Evolutionary conservation across 345 rosid genomes (phyloP), one percentile per base, ranked within the genome.

Genomic region (Citrus cavaleriei): DNA sequence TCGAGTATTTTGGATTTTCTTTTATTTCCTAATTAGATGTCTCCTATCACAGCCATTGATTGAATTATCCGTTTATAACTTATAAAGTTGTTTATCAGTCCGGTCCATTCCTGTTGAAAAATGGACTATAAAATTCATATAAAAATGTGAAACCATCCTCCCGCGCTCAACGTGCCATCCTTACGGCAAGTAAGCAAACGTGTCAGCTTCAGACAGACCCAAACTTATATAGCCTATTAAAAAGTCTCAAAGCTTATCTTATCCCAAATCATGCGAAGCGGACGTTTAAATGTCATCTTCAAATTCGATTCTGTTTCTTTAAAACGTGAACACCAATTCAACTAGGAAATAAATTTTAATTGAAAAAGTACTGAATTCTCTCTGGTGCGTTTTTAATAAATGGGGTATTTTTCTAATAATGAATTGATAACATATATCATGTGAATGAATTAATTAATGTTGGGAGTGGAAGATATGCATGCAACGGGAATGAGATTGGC

Each of bases 401-500:
- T 54, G 58, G 58, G 22, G 22, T 54, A 1, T 54, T 5, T 54
- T 54, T 54, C 58, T 4, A 32, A 30, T 14, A 14, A 54, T 18
- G 58, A 54, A 54, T 4, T 54, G 58, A 54, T 46, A 46, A 12
- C 18, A 12, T 1, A 13, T 3, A 13, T 46, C 16, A 46, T 13
- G 51, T 13, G 51, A 46, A 0, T 46, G 51, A 46, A 46, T 3
- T 46, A 46, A 18, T 54, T 54, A 19, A 54, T 5, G 58, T 18
- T 16, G 22, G 58, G 22, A 5, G 35, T 37, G 46, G 72, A 81
- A 61, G 71, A 73, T 13, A 76, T 12, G 51, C 51, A 46, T 80
- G 82, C 71, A 25, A 65, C 57, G 25, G 75, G 28, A 37, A 88
- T 84, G 88, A 76, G 40, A 18, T 30, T 49, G 60, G 28, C 79